Base-by-base conservation (phyloP, 2,329 filamentous ascomycete genomes). In the Beauveria caledonica region DNA sequence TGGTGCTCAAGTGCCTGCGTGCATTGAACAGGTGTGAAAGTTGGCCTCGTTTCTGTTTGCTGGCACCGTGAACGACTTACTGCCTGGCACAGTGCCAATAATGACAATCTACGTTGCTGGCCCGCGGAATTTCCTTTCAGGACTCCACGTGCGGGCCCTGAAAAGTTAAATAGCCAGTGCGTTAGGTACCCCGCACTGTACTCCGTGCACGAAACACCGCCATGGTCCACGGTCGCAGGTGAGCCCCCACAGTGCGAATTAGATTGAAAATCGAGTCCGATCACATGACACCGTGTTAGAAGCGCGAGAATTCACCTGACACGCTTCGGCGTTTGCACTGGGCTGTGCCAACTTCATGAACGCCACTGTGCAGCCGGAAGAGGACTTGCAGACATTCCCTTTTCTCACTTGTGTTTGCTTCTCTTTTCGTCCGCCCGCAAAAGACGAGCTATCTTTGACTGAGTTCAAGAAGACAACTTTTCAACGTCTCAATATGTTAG, bases 231-330 rank as follows among this genome's bases (percentile, higher is more conserved):
- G 17, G 15, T 6, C 0, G 17, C 0, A 10, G 11, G 63, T 64
- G 63, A 64, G 59, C 1, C 2, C 1, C 2, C 10, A 65, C 65
- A 65, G 68, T 68, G 66, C 59, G 23, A 54, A 62, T 61, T 51
- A 58, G 8, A 23, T 33, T 53, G 51, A 56, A 53, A 49, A 48
- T 46, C 61, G n/a, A 23, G 36, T 4, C 10, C 39, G 0, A 17
- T 70, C 71, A 73, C 70, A 54, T 72, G 70, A 71, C 69, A 71
- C 68, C 68, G 72, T 73, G 72, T 70, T 65, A 69, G 66, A 64
- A 61, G 60, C 68, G 65, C 62, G 65, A 63, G 13, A 53, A 48
- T 46, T 39, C 25, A 56, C 15, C 46, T 58, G 61, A 62, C 46
- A 56, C 61, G 51, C 44, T 29, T 17, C n/a, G 27, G 33, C 23